Evolutionary conservation across 208 protist species (phyloP).

Genomic region (Crithidia bombi): DNA sequence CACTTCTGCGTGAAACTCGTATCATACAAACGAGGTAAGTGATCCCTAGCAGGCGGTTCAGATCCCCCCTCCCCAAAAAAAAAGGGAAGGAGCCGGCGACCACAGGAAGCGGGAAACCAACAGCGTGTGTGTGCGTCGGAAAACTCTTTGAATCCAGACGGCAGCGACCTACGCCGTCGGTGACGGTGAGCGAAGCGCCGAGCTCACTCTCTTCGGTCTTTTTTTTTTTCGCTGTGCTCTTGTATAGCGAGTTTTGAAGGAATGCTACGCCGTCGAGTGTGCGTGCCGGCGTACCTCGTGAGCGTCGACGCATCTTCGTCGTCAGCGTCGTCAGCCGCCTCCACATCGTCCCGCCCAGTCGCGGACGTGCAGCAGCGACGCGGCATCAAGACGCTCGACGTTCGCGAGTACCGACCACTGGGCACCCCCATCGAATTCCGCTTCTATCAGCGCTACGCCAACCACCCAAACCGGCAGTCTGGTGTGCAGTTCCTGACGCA

Average conservation of each 20-base stretch:
- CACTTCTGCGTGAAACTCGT: too few relatives aligned
- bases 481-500: conserved; percentile 91
- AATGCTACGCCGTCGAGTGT: conserved; percentile 33
- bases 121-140: too few relatives aligned
- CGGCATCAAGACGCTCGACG: conserved; percentile 83
- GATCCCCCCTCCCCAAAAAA: too few relatives aligned
- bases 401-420: conserved; percentile 84
- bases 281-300: conserved; percentile 6
- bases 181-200: too few relatives aligned
- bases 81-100: too few relatives aligned
- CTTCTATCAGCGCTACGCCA: conserved; percentile 93
- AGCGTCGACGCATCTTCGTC: neutral
- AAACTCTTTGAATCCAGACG: too few relatives aligned
- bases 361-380: conserved; percentile 34
- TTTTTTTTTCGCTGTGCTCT: neutral
- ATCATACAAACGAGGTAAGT: too few relatives aligned
- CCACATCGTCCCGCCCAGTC: neutral
- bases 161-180: too few relatives aligned
- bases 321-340: neutral
- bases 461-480: conserved; percentile 88
- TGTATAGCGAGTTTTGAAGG: neutral
- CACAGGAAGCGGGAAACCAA: too few relatives aligned
- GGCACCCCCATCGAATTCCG: conserved; percentile 90
- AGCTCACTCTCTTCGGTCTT: too few relatives aligned
- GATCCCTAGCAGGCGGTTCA: too few relatives aligned